phyloP scores from a whole-genome alignment of 371 early-diverging fungal genomes.

The Apophysomyces trapeziformis region DNA sequence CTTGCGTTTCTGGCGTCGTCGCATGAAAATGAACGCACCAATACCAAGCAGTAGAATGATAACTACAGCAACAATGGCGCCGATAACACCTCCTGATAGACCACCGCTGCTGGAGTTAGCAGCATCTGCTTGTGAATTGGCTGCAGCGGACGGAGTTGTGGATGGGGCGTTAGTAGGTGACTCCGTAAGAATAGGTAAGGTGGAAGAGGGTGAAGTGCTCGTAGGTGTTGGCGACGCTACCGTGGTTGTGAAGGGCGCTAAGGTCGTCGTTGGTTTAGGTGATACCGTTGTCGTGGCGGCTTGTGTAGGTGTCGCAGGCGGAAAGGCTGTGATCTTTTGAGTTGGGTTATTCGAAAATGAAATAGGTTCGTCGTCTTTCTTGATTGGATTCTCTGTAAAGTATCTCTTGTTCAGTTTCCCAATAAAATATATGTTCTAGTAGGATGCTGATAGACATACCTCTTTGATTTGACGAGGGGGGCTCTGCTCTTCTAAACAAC shows the following conservation, averaged over 20 bases:
- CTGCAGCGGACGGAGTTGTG: background rate
- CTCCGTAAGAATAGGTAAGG: too few relatives aligned
- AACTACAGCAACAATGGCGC: slow-evolving; percentile 28
- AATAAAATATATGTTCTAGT: too few relatives aligned
- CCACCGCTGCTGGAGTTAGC: slow-evolving; percentile 5
- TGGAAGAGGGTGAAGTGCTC: background rate
- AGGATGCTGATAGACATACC: background rate
- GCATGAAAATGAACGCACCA: slow-evolving; percentile 24
- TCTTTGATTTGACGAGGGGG: background rate
- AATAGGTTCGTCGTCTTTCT: too few relatives aligned
- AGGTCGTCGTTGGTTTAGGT: too few relatives aligned
- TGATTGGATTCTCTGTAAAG: too few relatives aligned
- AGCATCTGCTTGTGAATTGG: background rate
- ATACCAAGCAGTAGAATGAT: slow-evolving; percentile 19
- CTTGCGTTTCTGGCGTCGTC: slow-evolving; percentile 19
- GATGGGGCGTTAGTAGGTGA: background rate
- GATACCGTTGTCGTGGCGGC: too few relatives aligned
- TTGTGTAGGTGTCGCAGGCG: too few relatives aligned
- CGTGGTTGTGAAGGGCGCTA: too few relatives aligned
- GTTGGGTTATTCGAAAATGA: too few relatives aligned
- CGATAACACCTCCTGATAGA: slow-evolving; percentile 25
- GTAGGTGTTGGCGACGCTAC: background rate
- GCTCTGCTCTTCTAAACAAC: background rate
- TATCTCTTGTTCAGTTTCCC: too few relatives aligned
- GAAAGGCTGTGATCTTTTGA: too few relatives aligned